Conservation (phyloP, 129 eudicot genomes). For the Mikania micrantha region DNA sequence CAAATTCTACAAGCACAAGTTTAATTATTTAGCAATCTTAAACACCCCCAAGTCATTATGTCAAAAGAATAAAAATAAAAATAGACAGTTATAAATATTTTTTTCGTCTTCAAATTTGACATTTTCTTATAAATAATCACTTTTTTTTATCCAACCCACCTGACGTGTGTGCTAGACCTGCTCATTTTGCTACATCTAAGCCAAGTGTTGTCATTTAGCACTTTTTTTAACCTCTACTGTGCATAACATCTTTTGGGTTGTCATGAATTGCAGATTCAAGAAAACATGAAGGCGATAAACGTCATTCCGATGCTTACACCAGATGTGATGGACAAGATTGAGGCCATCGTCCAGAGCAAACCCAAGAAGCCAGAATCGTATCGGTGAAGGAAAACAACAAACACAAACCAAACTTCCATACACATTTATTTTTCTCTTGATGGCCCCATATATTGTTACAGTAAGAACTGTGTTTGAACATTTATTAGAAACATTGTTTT, state of each 20-base stretch:
- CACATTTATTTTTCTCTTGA: neutral
- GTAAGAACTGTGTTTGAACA: slow-evolving; percentile 3
- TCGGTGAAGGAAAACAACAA: slow-evolving; percentile 29
- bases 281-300: slow-evolving; percentile 83
- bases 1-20: no score
- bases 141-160: no score
- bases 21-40: no score
- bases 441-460: slow-evolving; percentile 5
- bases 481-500: neutral
- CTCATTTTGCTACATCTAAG: neutral
- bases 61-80: no score
- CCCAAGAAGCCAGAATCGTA: slow-evolving; percentile 81
- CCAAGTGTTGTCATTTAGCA: neutral
- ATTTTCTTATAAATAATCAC: no score
- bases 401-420: slow-evolving; percentile 10
- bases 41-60: no score
- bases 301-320: slow-evolving; percentile 84
- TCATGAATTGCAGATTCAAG: slow-evolving; percentile 52
- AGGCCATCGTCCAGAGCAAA: slow-evolving; percentile 71
- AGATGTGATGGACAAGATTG: slow-evolving; percentile 71
- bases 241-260: neutral
- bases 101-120: neutral
- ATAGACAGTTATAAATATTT: no score
- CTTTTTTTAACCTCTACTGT: neutral
- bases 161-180: neutral